Evolutionary conservation across 305 asterid species (phyloP), one percentile per base, ranked within the genome.

Genomic region (Rubia tinctorum): DNA sequence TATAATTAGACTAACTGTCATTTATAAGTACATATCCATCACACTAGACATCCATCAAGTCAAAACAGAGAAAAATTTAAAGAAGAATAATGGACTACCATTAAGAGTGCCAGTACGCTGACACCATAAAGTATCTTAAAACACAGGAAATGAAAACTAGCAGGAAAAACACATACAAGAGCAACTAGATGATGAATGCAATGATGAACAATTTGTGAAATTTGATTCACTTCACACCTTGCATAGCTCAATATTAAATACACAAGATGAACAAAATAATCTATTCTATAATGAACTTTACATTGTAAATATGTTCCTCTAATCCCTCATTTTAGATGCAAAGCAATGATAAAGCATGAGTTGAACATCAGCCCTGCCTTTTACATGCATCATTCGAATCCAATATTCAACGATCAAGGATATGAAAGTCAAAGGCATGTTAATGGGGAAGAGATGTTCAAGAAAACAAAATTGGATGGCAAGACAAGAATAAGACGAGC

Each of bases 371-470:
- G 15, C 8, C 7, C 68, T 64, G n/a, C 47, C 43, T 34, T 64
- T n/a, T 42, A 34, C 34, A 37, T 7, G 23, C 47, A 64, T 37
- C 68, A 40, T 14, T 25, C 68, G 37, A 56, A 56, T 12, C 62
- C 62, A 20, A 56, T 20, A n/a, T 18, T 56, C 22, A 2, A n/a
- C 34, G 9, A 59, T 23, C 15, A 23, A 59, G n/a, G 22, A 65
- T 65, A 37, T 37, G 47, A 64, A 34, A 64, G 49, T 65, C 30
- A 66, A 66, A 7, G 43, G 12, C 70, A 39, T 39, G 70, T 58
- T n/a, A 59, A 58, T 40, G 7, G 58, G 27, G 55, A 7, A 17
- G 4, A 17, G 15, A 39, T 30, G 17, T 44, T 30, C 15, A 2
- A 1, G 34, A 13, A 10, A 67, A 47, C 43, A 49, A 59, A 12